A percentile compares a stretch with the other conserved stretches of the same genome.
Evolutionary conservation across 805 yeast species (phyloP).

Genomic region (Yarrowia porcina): DNA sequence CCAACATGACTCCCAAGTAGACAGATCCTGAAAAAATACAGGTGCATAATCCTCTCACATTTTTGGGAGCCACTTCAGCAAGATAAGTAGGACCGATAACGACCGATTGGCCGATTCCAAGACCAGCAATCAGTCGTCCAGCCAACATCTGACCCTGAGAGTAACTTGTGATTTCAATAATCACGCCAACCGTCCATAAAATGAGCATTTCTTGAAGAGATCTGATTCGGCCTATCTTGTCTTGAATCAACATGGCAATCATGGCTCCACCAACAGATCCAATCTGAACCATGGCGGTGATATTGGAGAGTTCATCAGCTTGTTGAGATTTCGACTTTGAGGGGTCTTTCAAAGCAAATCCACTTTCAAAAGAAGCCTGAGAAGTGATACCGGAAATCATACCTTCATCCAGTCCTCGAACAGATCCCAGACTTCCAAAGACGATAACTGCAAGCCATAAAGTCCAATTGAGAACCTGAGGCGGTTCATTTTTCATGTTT

Average conservation of each 20-base stretch:
- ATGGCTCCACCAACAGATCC: not conserved
- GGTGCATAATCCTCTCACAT: not conserved
- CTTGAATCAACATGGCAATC: not conserved
- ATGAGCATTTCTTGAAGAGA: not conserved
- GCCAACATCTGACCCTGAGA: not conserved
- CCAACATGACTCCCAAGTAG: not conserved
- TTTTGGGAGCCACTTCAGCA: not conserved
- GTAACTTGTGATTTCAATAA: not conserved
- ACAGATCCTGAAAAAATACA: not conserved
- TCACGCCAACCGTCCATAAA: not conserved
- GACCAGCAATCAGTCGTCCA: not conserved
- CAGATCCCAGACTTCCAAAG: not conserved
- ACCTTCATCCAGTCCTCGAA: not conserved
- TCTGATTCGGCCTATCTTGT: not conserved
- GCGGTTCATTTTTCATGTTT: not conserved
- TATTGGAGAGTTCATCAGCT: not conserved
- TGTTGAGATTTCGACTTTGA: not conserved
- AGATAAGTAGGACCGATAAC: not conserved
- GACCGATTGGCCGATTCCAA: not conserved
- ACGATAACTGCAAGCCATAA: not conserved
- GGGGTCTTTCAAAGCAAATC: not conserved
- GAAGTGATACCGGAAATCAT: not conserved
- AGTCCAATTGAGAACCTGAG: not conserved
- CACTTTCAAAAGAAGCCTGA: not conserved
- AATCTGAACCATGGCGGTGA: not conserved